Evolutionary conservation across 108 stramenopile genomes (phyloP), one percentile per base, ranked within the genome.

Genomic region (Pseudonitzschia delicatissima): DNA sequence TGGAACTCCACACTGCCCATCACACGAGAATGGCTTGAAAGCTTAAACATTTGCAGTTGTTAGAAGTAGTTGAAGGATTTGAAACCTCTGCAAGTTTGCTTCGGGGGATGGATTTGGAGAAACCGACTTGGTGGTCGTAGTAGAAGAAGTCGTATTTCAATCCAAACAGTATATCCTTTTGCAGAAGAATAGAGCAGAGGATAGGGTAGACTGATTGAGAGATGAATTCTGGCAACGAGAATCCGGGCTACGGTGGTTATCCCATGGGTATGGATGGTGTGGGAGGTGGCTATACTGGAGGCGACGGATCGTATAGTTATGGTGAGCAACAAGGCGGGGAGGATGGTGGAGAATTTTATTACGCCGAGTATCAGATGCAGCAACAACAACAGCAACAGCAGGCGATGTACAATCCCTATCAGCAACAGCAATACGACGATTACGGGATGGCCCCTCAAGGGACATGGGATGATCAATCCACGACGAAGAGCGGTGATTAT

Each of bases 401-500:
- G 7, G 13, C 23, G 13, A 17, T 28, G 15, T 33, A 28, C 26
- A 11, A 45, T 29, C 39, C 26, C 32, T 33, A 62, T 29, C 37
- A 62, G 61, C 61, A 62, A 17, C 61, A 62, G 61, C 37, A 45
- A 9, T 26, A 62, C 15, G 61, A 45, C 39, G 44, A 62, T 4
- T 42, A n/a, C 4, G 42, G 61, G 12, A 9, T 15, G 9, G 3
- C 61, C 7, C 18, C 33, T 35, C 6, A 18, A 35, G 44, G 42
- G n/a, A 33, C 53, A 55, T 31, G 53, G 29, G 31, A 31, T 5
- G 13, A 33, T 18, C 31, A 55, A 15, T 32, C 45, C 21, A 2
- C 73, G 0, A 45, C 49, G 26, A 57, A 44, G 23, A 35, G 34
- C 12, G 79, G 79, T 51, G 53, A 62, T 5, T 75, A 66, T 42